phyloP scores from a whole-genome alignment of 257 asterid species.

The Jasminum sambac region DNA sequence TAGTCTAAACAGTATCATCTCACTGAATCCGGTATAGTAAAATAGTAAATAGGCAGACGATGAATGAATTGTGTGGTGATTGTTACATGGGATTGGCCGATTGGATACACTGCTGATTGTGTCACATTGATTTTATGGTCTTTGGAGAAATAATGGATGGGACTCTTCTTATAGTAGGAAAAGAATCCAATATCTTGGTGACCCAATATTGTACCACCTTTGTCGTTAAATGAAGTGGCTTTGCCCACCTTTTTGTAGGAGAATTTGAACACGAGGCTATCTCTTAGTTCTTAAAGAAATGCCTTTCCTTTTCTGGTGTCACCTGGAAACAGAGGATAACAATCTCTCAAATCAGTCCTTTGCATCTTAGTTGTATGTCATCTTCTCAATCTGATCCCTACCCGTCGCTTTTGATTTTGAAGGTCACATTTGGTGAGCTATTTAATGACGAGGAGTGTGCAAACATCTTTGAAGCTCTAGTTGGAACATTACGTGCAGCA shows the following conservation, averaged over 20 bases:
- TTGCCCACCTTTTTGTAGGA: too few species aligned
- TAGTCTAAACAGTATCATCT: neutral
- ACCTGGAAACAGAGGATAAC: too few species aligned
- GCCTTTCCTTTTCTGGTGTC: too few species aligned
- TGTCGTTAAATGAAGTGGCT: too few species aligned
- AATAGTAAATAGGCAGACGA: neutral
- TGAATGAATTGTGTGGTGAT: neutral
- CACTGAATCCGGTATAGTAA: neutral
- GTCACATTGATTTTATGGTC: neutral
- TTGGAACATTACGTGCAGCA: slow-evolving; percentile 95
- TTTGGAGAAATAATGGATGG: neutral
- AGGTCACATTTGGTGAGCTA: slow-evolving; percentile 92
- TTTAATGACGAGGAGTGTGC: slow-evolving; percentile 89
- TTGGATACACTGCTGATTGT: too few species aligned
- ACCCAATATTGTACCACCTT: too few species aligned
- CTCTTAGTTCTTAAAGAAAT: too few species aligned
- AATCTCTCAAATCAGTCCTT: too few species aligned
- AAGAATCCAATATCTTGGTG: neutral
- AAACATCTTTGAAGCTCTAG: slow-evolving; percentile 94
- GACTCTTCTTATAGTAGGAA: neutral
- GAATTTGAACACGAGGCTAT: too few species aligned
- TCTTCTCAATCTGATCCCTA: too few species aligned
- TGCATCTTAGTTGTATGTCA: too few species aligned
- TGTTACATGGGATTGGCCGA: neutral
- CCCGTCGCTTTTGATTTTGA: slow-evolving; percentile 21